Percentiles rank a stretch among this genome's conserved stretches.
Evolutionary conservation across 345 rosid genomes (phyloP).

Genomic region (Gossypium herbaceum): DNA sequence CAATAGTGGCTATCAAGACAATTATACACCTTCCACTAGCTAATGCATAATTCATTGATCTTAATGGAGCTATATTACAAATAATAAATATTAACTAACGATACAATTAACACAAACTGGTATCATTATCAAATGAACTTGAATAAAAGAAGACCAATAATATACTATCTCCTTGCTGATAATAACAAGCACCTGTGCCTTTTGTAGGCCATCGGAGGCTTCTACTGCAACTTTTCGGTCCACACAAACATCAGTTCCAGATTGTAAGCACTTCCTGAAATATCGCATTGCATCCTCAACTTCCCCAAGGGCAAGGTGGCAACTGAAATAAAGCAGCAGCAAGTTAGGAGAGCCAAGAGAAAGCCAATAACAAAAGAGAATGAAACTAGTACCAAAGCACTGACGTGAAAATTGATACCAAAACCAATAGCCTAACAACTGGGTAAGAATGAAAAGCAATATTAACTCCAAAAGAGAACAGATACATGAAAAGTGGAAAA

Average conservation of each 20-base stretch:
- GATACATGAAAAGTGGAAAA: constrained; percentile 1
- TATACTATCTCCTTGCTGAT: not conserved
- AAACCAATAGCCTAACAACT: not conserved
- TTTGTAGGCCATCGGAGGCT: constrained; percentile 90
- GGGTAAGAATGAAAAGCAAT: not conserved
- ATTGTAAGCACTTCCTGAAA: constrained; percentile 75
- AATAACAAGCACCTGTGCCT: constrained; percentile 63
- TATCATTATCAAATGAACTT: not conserved
- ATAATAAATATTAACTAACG: not conserved
- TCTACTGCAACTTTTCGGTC: constrained; percentile 77
- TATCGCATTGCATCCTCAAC: constrained; percentile 65
- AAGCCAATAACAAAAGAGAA: not conserved
- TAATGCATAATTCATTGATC: not conserved
- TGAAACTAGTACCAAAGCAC: not conserved
- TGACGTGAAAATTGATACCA: not conserved
- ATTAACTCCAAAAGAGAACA: not conserved
- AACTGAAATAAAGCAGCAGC: constrained; percentile 37
- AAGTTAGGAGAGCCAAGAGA: constrained; percentile 16
- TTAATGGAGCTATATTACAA: not conserved
- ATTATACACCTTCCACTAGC: not conserved
- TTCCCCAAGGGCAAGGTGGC: constrained; percentile 92
- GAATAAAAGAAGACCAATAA: not conserved
- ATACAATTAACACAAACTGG: constrained; percentile 1
- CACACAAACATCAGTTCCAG: constrained; percentile 69
- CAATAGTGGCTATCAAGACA: no score